Evolutionary conservation across 129 eudicot species (phyloP), one percentile per base, ranked within the genome.

Genomic region (Helichrysum umbraculigerum): DNA sequence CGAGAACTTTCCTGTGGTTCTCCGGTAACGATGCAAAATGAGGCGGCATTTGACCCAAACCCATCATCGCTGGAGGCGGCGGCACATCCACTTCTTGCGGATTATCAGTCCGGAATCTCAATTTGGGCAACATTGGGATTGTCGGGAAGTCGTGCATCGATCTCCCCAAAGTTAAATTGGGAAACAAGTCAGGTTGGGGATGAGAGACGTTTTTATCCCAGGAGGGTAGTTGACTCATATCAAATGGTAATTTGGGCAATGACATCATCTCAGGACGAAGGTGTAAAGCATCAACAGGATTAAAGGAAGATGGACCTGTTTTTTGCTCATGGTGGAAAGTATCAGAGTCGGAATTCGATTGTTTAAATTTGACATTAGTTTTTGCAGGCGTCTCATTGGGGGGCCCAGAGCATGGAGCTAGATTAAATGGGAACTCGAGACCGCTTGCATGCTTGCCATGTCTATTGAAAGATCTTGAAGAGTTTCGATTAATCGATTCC

Each of bases 1-100:
- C 97, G 5, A 91, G 96, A 81, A 91, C 97, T 83, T 86, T 89
- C 74, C 96, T 81, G 73, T 95, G 97, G 76, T 83, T 94, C 79
- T 91, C 97, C 15, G 97, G 97, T 34, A 94, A 81, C 6, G 94
- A 81, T 17, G 93, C 82, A 76, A 75, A 76, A 12, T 84, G 5
- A 3, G 86, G 85, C 67, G 86, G 85, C 91, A 83, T 85, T 41
- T 79, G 97, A 56, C 83, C 87, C 78, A 84, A 78, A 30, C 87
- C 89, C 79, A 83, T 34, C 61, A 74, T 51, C 14, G 89, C 87
- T 17, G 78, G 37, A 29, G 64, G 50, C 22, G 72, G 77, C 79
- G 73, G 72, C 54, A 47, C n/a, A 47, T 87, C 96, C 72, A 58
- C 37, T 66, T 85, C 93, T 71, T 81, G 93, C 32, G 61, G 96